Conservation (phyloP, 2,329 filamentous ascomycete genomes). For the Aspergillus latus region DNA sequence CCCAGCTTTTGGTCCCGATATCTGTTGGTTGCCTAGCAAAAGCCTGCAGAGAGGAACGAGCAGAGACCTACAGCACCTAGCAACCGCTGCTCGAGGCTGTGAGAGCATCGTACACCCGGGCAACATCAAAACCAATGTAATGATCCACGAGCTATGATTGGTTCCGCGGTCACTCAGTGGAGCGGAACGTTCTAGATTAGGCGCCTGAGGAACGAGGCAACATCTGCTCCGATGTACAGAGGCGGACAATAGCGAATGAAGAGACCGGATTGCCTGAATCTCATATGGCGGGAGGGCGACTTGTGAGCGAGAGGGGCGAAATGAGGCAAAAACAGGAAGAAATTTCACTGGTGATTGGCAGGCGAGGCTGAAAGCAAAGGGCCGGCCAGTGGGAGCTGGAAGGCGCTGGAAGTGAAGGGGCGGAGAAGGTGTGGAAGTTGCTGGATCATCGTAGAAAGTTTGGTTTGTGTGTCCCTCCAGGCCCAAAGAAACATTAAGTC, state of each 20-base stretch:
- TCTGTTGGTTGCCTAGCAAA: no score
- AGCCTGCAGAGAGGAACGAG: no score
- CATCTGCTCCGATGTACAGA: background rate
- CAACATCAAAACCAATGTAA: background rate
- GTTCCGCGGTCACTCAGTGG: conserved; percentile 18
- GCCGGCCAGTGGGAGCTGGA: conserved; percentile 6
- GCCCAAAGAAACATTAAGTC: conserved; percentile 30
- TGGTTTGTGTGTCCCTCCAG: conserved; percentile 8
- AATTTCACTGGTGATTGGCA: background rate
- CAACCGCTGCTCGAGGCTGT: no score
- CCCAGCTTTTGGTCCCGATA: no score
- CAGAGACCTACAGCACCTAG: no score
- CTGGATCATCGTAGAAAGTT: conserved; percentile 42
- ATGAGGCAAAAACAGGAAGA: background rate
- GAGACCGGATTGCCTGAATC: background rate
- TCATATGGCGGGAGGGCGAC: background rate
- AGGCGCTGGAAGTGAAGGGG: conserved; percentile 18
- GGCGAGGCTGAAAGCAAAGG: conserved; percentile 11
- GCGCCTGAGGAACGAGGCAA: conserved; percentile 20
- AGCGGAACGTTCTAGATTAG: conserved; percentile 38
- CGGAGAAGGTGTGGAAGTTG: conserved; percentile 34
- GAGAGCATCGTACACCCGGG: background rate
- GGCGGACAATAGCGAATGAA: background rate
- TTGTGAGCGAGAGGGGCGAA: background rate
- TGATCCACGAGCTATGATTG: conserved; percentile 12